phyloP scores from a whole-genome alignment of 768 basidiomycete species.

The Leucogyrophana mollusca region DNA sequence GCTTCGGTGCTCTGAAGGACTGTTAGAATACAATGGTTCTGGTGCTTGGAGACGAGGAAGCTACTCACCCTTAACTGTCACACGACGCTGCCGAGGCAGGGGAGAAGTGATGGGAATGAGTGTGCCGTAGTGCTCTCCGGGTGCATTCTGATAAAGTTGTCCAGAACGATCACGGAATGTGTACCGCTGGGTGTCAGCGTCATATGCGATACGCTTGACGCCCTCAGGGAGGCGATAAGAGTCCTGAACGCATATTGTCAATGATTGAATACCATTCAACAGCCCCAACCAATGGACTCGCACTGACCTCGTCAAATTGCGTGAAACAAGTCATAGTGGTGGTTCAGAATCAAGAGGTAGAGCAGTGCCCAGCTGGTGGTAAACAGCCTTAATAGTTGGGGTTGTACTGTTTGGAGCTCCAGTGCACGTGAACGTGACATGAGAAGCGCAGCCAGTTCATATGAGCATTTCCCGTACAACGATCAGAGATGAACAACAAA shows the following conservation, averaged over 20 bases:
- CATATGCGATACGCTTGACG: conserved; percentile 50
- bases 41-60: conserved; percentile 16
- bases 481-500: too few relatives aligned
- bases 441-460: too few relatives aligned
- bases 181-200: conserved; percentile 51
- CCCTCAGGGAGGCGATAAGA: conserved; percentile 37
- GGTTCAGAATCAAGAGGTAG: conserved; percentile 1
- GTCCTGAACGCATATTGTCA: conserved; percentile 24
- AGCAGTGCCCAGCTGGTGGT: too few relatives aligned
- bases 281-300: neutral
- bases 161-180: conserved; percentile 48
- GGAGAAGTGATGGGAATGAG: conserved; percentile 35
- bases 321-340: conserved; percentile 17
- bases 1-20: conserved; percentile 25
- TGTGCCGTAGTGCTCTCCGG: conserved; percentile 44
- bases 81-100: conserved; percentile 21
- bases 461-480: too few relatives aligned
- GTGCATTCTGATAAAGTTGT: conserved; percentile 41
- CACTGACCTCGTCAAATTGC: conserved; percentile 23
- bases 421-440: too few relatives aligned
- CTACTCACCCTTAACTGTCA: conserved; percentile 21
- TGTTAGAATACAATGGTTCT: neutral
- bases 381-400: too few relatives aligned
- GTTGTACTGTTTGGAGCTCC: too few relatives aligned
- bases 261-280: neutral